Base-by-base conservation (phyloP, 179 eudicot genomes). In the Amaranthus tricolor region DNA sequence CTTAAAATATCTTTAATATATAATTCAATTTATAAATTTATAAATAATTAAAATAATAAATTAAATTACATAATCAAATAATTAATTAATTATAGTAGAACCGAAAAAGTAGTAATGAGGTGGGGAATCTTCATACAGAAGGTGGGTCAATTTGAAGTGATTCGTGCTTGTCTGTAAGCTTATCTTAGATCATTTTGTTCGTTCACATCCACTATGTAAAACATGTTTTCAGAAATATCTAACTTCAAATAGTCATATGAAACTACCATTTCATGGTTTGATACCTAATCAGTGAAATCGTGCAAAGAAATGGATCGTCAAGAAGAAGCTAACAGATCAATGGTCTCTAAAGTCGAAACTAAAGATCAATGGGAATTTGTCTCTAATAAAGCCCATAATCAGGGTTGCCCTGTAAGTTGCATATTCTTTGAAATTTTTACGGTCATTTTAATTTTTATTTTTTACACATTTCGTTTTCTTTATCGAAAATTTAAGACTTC, bases 321-420 rank as follows among this genome's bases (percentile, higher is more conserved):
- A 52, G 80, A 31, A 3, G 40, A 77, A 44, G 66, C 51, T 12
- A 72, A 50, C 76, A 78, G 74, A 74, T 68, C 84, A 68, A 81
- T 69, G 59, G 88, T 89, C 11, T 43, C 68, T 13, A 82, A 80
- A 75, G 83, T 89, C 0, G 86, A 83, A 3, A 76, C 89, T 5
- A 72, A 71, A 59, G 84, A 68, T 19, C 60, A 90, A 19, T 89
- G 93, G 93, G 87, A 85, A 48, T 77, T 69, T 40, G 66, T 74
- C 62, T 7, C 84, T 51, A 78, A 65, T 56, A 80, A 84, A 71
- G 84, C 90, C 76, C 77, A 81, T 51, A 9, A 20, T 44, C 83
- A 83, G 21, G 82, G 80, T 56, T 68, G 68, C 65, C 90, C 86
- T 75, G 93, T 89, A 76, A 72, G 89, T 78, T 57, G 1, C 40